phyloP scores from a whole-genome alignment of 2,329 filamentous ascomycete species.

The Paramyrothecium roridum region DNA sequence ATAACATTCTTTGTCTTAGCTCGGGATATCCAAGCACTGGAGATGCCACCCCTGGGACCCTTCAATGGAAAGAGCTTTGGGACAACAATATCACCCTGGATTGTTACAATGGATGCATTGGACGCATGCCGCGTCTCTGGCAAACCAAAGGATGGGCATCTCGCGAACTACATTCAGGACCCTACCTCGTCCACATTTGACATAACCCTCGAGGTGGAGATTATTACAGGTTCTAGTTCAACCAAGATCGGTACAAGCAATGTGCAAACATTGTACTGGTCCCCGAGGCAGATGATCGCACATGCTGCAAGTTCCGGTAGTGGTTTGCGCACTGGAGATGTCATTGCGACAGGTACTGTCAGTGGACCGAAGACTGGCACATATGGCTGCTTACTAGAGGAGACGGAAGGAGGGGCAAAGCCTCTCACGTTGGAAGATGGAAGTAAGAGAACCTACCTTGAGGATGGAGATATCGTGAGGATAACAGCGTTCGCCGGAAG shows the following conservation, averaged over 20 bases:
- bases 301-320: conserved; percentile 14
- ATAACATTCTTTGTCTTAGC: conserved; percentile 25
- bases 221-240: conserved; percentile 10
- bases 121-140: conserved; percentile 45
- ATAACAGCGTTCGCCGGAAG: conserved; percentile 35
- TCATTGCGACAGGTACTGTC: conserved; percentile 40
- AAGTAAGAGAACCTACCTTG: conserved; percentile 27
- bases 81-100: conserved; percentile 60
- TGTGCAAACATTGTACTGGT: conserved; percentile 9
- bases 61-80: conserved; percentile 60
- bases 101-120: conserved; percentile 59
- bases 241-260: conserved; percentile 6
- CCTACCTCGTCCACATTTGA: conserved; percentile 29
- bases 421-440: conserved; percentile 23
- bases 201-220: conserved; percentile 24
- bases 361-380: conserved; percentile 26
- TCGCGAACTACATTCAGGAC: conserved; percentile 27
- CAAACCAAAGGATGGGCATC: background rate
- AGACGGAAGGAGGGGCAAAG: conserved; percentile 30
- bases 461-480: conserved; percentile 36
- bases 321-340: conserved; percentile 35
- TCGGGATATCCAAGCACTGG: conserved; percentile 58
- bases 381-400: conserved; percentile 38
- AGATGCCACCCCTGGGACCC: conserved; percentile 60
- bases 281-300: conserved; percentile 8